Base-by-base conservation (phyloP, 371 early-diverging fungal genomes). In the Syncephalastrum sp. region DNA sequence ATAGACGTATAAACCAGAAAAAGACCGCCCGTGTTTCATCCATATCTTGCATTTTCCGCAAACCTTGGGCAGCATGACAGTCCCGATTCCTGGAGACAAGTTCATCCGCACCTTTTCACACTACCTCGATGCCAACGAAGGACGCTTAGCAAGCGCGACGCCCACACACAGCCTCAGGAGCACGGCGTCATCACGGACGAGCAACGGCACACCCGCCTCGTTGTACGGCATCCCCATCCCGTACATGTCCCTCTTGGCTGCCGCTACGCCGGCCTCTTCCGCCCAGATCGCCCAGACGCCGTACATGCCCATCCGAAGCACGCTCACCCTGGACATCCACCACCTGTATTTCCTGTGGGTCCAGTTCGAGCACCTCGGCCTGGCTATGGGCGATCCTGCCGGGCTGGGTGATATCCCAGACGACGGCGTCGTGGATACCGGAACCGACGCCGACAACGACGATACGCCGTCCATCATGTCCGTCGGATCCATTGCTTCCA, bases 71-170 rank as follows among this genome's bases (percentile, higher is more conserved):
- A 63, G 38, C 29, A 77, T 74, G 64, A 23, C 69, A n/a, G 42
- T 69, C 25, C 52, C 74, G 19, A 64, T 75, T 54, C 62, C 70
- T 57, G 82, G 83, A 56, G 86, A 85, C 53, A 72, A 72, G 56
- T 85, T 80, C 62, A 66, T 85, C 49, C 75, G 82, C 42, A 83
- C 84, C 4, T 65, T 83, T 29, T 69, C 82, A 25, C 82, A 85
- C 51, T 83, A 84, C 64, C 65, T 85, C 14, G 83, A 81, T 60
- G 56, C 76, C 2, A 82, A 85, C 64, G 79, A 82, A 57, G 62
- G 33, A 56, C 67, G 55, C 47, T 48, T 72, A 17, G 50, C 63
- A 38, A 42, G 57, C 17, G 25, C 58, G 19, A 60, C 61, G 17
- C 62, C 70, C 21, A 63, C 68, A 42, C 29, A 64, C 10, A 53